phyloP scores from a whole-genome alignment of 1,284 basidiomycete genomes.

The Rhodofomes roseus region DNA sequence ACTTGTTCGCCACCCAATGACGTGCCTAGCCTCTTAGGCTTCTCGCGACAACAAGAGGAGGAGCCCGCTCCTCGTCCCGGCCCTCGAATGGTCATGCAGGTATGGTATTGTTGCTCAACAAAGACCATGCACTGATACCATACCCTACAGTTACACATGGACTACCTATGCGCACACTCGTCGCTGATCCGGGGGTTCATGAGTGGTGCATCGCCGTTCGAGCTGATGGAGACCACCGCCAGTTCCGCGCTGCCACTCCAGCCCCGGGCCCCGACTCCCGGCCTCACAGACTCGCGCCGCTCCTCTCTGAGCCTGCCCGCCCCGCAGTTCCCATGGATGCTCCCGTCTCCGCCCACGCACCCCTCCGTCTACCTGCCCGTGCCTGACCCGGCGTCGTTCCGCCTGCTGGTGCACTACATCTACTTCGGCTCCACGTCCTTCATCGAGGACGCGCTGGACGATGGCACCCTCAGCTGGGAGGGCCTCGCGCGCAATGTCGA shows the following conservation, averaged over 20 bases:
- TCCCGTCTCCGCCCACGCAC: constrained; percentile 57
- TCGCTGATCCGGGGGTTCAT: constrained; percentile 64
- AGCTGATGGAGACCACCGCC: constrained; percentile 42
- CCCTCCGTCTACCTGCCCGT: constrained; percentile 73
- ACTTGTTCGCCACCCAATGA: not conserved
- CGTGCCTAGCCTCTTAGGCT: constrained; percentile 11
- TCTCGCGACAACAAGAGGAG: constrained; percentile 44
- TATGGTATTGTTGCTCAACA: constrained; percentile 26
- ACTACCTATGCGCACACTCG: constrained; percentile 72
- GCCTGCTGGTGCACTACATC: constrained; percentile 72
- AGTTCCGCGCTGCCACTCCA: constrained; percentile 11
- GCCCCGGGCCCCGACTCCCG: constrained; percentile 18
- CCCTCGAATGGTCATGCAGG: constrained; percentile 59
- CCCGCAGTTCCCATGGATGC: constrained; percentile 58
- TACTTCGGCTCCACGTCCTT: constrained; percentile 64
- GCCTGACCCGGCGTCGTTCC: constrained; percentile 70
- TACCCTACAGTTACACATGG: constrained; percentile 57
- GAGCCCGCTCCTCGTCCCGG: constrained; percentile 47
- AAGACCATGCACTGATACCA: constrained; percentile 4
- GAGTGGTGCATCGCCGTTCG: constrained; percentile 57
- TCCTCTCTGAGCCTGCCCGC: constrained; percentile 32
- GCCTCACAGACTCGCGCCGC: constrained; percentile 18
- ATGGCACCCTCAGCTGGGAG: constrained; percentile 67
- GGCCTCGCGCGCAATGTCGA: constrained; percentile 79
- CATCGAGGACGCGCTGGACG: constrained; percentile 58